phyloP scores from a whole-genome alignment of 805 yeast species.

The Suhomyces sp. region DNA sequence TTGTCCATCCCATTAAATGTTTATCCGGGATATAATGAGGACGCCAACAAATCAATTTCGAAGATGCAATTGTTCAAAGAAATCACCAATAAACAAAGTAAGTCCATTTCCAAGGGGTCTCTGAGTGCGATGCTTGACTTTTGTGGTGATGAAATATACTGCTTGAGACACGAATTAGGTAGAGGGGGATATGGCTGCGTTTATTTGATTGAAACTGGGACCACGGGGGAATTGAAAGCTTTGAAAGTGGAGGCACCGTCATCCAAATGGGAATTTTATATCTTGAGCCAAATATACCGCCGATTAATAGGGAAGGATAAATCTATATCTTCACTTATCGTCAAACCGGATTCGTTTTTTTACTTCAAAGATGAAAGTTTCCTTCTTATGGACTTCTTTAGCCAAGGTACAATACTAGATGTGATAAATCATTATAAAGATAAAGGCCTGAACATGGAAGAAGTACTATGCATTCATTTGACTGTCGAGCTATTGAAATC shows the following conservation, averaged over 20 bases:
- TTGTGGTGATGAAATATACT: conserved; percentile 44
- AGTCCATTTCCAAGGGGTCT: conserved; percentile 33
- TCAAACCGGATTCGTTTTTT: conserved; percentile 53
- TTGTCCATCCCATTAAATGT: conserved; percentile 35
- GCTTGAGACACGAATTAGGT: conserved; percentile 61
- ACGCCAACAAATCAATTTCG: conserved; percentile 28
- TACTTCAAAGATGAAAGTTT: conserved; percentile 67
- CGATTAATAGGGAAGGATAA: conserved; percentile 32
- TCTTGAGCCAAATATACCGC: conserved; percentile 56
- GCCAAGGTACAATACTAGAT: conserved; percentile 74
- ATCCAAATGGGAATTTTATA: conserved; percentile 79
- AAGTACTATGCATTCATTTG: conserved; percentile 59
- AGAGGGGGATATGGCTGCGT: conserved; percentile 82
- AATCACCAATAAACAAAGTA: conserved; percentile 36
- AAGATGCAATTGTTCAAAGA: conserved; percentile 33
- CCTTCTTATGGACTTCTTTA: conserved; percentile 58
- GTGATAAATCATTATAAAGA: conserved; percentile 52
- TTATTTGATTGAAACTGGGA: conserved; percentile 59
- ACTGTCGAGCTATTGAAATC: conserved; percentile 63
- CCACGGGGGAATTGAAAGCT: conserved; percentile 57
- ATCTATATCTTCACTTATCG: conserved; percentile 24
- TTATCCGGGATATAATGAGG: conserved; percentile 34
- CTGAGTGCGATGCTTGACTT: conserved; percentile 44
- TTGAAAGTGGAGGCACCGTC: conserved; percentile 72
- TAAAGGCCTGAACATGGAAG: conserved; percentile 45